Conservation (phyloP, 768 basidiomycete species). For the Phylloporus sp. region DNA sequence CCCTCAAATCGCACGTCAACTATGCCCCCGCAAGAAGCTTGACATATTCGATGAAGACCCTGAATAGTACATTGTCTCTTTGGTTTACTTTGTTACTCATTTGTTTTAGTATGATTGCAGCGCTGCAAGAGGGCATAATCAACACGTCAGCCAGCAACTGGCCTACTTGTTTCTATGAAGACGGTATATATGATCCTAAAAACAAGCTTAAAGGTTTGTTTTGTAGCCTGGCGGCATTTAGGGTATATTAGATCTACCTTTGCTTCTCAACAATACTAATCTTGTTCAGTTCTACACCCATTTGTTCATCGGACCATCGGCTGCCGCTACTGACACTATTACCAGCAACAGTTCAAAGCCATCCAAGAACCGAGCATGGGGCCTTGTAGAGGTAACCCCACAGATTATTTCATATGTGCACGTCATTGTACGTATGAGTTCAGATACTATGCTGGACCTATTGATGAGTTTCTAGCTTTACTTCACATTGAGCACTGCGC, state of each 20-base stretch:
- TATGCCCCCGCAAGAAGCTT: not conserved
- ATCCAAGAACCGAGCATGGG: not conserved
- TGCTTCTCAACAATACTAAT: too few species aligned
- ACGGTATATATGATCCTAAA: not conserved
- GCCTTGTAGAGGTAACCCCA: not conserved
- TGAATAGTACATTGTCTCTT: not conserved
- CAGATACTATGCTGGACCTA: not conserved
- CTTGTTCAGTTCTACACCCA: not conserved
- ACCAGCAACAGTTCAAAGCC: not conserved
- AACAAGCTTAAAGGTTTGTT: not conserved
- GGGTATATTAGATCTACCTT: not conserved
- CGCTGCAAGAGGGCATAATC: not conserved
- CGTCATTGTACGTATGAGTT: not conserved
- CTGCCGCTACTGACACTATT: not conserved
- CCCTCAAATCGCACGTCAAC: not conserved
- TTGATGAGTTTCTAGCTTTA: not conserved
- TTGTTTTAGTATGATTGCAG: not conserved
- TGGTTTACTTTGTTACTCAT: not conserved
- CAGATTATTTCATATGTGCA: not conserved
- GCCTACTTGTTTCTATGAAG: slow-evolving; percentile 1
- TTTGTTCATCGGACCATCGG: not conserved
- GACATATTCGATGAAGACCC: not conserved
- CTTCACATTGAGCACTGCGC: not conserved
- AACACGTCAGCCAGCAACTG: not conserved
- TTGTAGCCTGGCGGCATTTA: not conserved